Conservation (phyloP, 2,329 filamentous ascomycete genomes). For the Colletotrichum lini region DNA sequence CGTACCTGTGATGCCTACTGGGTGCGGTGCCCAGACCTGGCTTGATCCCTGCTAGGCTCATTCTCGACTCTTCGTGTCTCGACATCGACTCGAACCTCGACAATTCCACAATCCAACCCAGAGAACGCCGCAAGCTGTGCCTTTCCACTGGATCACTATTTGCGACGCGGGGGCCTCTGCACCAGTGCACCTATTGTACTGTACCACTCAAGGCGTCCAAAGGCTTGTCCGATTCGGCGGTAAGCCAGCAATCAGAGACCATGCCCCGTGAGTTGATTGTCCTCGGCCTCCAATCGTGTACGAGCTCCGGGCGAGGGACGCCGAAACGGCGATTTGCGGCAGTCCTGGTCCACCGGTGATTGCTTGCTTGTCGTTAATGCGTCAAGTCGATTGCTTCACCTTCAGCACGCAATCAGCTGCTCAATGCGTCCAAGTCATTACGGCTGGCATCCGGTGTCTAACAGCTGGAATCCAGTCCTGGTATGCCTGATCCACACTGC, state of each 20-base stretch:
- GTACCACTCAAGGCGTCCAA: neutral
- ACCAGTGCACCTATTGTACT: neutral
- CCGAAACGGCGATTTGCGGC: conserved; percentile 7
- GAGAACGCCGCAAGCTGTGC: neutral
- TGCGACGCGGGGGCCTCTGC: neutral
- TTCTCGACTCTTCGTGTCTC: neutral
- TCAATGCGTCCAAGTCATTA: conserved; percentile 6
- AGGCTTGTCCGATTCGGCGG: neutral
- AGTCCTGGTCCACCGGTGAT: neutral
- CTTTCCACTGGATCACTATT: neutral
- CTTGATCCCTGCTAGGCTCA: neutral
- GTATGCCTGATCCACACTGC: too few species aligned
- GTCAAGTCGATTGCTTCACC: neutral
- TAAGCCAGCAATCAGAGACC: neutral
- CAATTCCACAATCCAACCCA: neutral
- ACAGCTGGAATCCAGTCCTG: too few species aligned
- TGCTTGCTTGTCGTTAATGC: conserved; percentile 2
- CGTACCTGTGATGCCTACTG: neutral
- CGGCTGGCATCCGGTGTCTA: neutral
- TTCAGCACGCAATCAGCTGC: conserved; percentile 14
- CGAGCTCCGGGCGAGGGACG: conserved; percentile 1
- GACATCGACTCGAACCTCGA: conserved; percentile 8
- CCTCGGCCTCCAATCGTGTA: conserved; percentile 13
- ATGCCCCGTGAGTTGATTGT: neutral
- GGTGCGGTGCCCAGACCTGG: neutral